Conservation (phyloP, 805 yeast genomes). For the Diddensiella santjacobensis region DNA sequence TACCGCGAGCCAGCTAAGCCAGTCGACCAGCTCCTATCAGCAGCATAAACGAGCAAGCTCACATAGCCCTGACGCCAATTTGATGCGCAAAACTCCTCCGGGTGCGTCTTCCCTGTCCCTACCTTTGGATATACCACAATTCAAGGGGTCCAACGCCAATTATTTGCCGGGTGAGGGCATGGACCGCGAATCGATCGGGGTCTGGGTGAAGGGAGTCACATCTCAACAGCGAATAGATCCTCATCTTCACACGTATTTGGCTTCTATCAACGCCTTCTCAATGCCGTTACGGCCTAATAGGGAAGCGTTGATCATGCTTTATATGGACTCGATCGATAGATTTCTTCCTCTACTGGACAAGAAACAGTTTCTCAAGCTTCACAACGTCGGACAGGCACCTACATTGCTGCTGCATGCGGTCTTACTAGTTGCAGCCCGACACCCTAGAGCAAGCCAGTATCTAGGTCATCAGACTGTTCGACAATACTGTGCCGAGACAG, state of each 20-base stretch:
- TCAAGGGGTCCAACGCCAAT: slow-evolving; percentile 1
- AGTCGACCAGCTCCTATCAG: background rate
- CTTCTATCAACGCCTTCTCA: slow-evolving; percentile 39
- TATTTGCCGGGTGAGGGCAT: slow-evolving; percentile 1
- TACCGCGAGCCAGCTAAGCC: background rate
- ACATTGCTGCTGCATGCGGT: slow-evolving; percentile 42
- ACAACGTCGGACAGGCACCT: slow-evolving; percentile 36
- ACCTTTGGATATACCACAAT: background rate
- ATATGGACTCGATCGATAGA: slow-evolving; percentile 40
- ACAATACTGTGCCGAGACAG: slow-evolving; percentile 32
- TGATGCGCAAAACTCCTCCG: slow-evolving; percentile 3
- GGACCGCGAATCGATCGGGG: slow-evolving; percentile 30
- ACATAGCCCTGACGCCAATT: slow-evolving; percentile 17
- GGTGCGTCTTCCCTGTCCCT: background rate
- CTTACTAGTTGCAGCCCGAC: slow-evolving; percentile 41
- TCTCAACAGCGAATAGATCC: slow-evolving; percentile 30
- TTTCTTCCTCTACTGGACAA: slow-evolving; percentile 42
- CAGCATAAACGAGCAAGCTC: slow-evolving; percentile 17
- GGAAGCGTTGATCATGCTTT: slow-evolving; percentile 37
- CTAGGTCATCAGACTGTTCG: slow-evolving; percentile 31
- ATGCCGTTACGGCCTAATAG: slow-evolving; percentile 33
- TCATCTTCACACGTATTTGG: slow-evolving; percentile 32
- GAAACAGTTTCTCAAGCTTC: slow-evolving; percentile 38
- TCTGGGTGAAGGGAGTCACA: slow-evolving; percentile 34
- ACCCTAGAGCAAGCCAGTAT: slow-evolving; percentile 34